Evolutionary conservation across 139 green algal species (phyloP), one percentile per base, ranked within the genome.

Genomic region (Coelastrella sp.): DNA sequence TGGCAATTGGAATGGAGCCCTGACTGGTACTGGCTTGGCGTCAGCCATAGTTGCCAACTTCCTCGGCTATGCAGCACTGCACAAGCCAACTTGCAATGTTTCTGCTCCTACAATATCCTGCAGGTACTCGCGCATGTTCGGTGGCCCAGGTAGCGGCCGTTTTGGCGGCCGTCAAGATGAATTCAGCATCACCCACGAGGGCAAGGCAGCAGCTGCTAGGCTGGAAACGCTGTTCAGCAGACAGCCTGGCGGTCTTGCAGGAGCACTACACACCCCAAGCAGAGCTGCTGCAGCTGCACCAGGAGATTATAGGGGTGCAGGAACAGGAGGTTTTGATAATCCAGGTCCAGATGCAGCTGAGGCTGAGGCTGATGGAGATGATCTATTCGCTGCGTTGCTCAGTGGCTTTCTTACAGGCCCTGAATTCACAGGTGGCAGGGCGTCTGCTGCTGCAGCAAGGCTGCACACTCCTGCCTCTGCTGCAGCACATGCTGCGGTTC

Each of bases 81-180:
- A 32, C 19, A 7, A 11, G n/a, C 17, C 73, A 11, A 8, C n/a
- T n/a, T n/a, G 7, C 19, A 17, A 16, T 84, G 22, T 20, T 64
- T 11, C 60, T 68, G 78, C 16, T 22, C 13, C 59, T 56, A 11
- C 22, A 23, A 4, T 64, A 3, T 47, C 6, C 23, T 61, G 19
- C 82, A 88, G 82, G n/a, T 61, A 23, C 10, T 79, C 68, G 14
- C 5, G 5, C 3, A 22, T 14, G 17, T 13, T 47, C 20, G 82
- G 82, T 58, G 82, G 22, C 19, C 61, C 22, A 59, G 82, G 82
- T 32, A 77, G 47, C 10, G 64, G 20, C 10, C 61, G 82, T 61
- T 88, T 64, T 60, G 82, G 82, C 10, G 82, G 82, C 32, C 20
- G 14, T 19, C 64, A 88, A 57, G 82, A 88, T 32, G 23, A 77